Percentiles rank a stretch among this genome's conserved stretches.
Conservation (phyloP, 176 grass and related monocot genomes). For the Otatea glauca region DNA sequence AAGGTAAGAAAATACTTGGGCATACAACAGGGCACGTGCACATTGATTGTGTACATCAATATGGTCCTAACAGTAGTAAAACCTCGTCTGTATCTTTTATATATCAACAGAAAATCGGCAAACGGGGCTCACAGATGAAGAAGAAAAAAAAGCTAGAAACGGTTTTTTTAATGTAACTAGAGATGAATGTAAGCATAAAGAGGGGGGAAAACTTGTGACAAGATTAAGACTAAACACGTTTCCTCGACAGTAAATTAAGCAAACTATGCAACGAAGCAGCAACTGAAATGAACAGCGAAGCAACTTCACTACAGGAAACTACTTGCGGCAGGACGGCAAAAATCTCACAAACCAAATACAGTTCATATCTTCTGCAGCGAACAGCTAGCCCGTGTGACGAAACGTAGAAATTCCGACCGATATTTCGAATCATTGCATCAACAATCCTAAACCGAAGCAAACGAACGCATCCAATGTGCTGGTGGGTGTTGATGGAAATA, state of each 20-base stretch:
- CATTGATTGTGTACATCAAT: constrained; percentile 2
- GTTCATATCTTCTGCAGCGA: background rate
- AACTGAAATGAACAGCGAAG: background rate
- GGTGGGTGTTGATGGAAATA: too few species aligned
- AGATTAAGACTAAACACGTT: background rate
- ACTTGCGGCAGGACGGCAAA: background rate
- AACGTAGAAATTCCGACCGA: background rate
- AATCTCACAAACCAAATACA: background rate
- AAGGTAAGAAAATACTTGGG: background rate
- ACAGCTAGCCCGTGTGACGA: background rate
- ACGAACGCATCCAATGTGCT: background rate
- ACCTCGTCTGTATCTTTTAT: background rate
- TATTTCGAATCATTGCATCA: background rate
- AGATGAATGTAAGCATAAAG: background rate
- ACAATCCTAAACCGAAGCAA: background rate
- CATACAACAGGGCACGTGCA: background rate
- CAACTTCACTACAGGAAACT: background rate
- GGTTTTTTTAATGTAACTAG: background rate
- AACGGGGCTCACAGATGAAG: background rate
- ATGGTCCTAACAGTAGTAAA: constrained; percentile 7
- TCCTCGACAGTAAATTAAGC: background rate
- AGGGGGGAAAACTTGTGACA: background rate
- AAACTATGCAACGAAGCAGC: background rate
- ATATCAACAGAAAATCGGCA: background rate
- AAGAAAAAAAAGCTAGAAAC: background rate